Evolutionary conservation across 164 flowering plant genomes (phyloP).

Genomic region (Macadamia tetraphylla): DNA sequence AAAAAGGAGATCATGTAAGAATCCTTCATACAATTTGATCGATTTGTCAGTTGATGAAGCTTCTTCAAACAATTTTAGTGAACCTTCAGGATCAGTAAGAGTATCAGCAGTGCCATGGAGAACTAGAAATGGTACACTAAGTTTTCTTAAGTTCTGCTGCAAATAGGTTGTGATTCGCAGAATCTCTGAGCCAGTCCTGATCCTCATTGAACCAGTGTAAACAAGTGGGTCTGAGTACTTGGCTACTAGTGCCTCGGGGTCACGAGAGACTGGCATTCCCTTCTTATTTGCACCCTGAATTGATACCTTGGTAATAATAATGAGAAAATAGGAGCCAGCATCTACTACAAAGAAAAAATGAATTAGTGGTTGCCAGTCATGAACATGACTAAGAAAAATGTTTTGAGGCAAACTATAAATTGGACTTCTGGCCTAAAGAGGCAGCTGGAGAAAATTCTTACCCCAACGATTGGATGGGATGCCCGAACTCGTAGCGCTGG

Average conservation of each 20-base stretch:
- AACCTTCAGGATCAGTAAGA: conserved; percentile 15
- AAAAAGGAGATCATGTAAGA: conserved; percentile 20
- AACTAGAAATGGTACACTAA: conserved; percentile 15
- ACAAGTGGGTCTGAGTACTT: conserved; percentile 20
- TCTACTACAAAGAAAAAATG: not conserved
- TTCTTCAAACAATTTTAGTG: conserved; percentile 9
- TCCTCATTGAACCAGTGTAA: conserved; percentile 16
- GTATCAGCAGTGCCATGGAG: conserved; percentile 20
- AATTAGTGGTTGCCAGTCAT: not conserved
- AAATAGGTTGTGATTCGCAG: conserved; percentile 14
- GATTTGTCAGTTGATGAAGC: conserved; percentile 17
- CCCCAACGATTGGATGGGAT: conserved; percentile 66
- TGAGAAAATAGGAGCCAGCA: conserved; percentile 17
- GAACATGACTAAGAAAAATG: not conserved
- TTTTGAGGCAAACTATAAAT: no score
- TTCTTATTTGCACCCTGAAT: conserved; percentile 20
- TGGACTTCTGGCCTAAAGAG: no score
- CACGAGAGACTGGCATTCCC: conserved; percentile 16
- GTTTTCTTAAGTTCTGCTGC: conserved; percentile 14
- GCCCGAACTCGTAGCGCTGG: conserved; percentile 90
- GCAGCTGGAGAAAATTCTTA: conserved; percentile 17
- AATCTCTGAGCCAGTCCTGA: conserved; percentile 18
- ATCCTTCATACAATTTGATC: conserved; percentile 14
- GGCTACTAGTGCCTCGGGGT: conserved; percentile 17
- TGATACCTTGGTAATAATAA: conserved; percentile 17